phyloP scores from a whole-genome alignment of 2,329 filamentous ascomycete genomes.

The Xylaria sp. region DNA sequence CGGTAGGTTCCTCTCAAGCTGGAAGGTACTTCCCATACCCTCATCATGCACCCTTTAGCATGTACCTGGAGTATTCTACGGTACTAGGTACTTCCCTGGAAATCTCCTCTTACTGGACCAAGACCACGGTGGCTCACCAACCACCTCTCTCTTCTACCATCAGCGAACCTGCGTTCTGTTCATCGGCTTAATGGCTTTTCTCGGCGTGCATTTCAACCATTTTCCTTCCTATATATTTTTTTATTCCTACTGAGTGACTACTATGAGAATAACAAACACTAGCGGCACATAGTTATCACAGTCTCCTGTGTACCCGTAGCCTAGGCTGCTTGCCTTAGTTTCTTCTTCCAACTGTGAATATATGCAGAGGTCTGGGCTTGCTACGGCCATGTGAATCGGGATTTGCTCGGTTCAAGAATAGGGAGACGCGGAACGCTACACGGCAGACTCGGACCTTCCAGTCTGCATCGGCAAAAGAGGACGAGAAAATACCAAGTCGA shows the following conservation, averaged over 20 bases:
- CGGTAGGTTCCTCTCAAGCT: not conserved
- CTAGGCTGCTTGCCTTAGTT: conserved; percentile 8
- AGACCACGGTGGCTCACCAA: not conserved
- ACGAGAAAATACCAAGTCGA: conserved; percentile 25
- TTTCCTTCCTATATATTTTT: conserved; percentile 13
- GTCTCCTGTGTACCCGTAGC: conserved; percentile 17
- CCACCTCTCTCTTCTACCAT: not conserved
- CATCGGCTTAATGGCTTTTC: conserved; percentile 7
- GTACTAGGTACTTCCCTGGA: not conserved
- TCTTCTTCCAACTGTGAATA: conserved; percentile 18
- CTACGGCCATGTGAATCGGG: conserved; percentile 3
- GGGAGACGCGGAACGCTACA: conserved; percentile 22
- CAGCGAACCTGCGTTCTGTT: not conserved
- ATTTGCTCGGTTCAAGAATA: conserved; percentile 10
- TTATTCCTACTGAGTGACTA: not conserved
- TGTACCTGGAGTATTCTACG: no score
- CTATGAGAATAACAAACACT: not conserved
- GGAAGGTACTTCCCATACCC: no score
- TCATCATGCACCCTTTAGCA: no score
- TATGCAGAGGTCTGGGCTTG: conserved; percentile 10
- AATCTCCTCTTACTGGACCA: not conserved
- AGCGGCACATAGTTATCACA: conserved; percentile 7
- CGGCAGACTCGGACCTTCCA: conserved; percentile 20
- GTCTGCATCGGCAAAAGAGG: conserved; percentile 19
- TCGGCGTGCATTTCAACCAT: conserved; percentile 8